Evolutionary conservation across 768 basidiomycete genomes (phyloP).

Genomic region (Tylopilus subfusipes): DNA sequence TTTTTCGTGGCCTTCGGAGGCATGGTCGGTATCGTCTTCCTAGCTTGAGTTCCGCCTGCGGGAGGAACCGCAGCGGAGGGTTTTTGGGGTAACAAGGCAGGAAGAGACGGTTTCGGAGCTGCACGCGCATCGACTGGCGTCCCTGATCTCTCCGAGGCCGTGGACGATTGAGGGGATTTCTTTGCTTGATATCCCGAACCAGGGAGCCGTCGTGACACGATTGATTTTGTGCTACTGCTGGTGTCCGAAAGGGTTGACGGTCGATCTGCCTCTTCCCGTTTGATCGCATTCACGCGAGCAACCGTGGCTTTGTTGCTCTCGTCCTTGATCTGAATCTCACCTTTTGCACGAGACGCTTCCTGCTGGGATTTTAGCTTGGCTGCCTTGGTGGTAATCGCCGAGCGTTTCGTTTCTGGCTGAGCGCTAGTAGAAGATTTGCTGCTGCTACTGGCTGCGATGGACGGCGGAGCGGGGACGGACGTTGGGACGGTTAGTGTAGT

Average conservation of each 20-base stretch:
- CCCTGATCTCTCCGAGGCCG: conserved; percentile 23
- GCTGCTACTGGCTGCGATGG: conserved; percentile 17
- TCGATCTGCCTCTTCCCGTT: conserved; percentile 25
- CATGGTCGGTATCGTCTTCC: conserved; percentile 26
- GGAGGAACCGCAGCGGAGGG: conserved; percentile 30
- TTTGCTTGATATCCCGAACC: conserved; percentile 48
- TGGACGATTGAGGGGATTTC: conserved; percentile 26
- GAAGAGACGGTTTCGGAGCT: conserved; percentile 23
- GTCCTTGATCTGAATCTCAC: conserved; percentile 38
- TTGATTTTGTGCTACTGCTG: conserved; percentile 14
- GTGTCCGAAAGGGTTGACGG: conserved; percentile 17
- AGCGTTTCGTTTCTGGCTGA: conserved; percentile 41
- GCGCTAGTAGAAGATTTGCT: conserved; percentile 21
- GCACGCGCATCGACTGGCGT: conserved; percentile 28
- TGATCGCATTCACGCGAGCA: conserved; percentile 30
- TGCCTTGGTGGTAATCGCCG: conserved; percentile 43
- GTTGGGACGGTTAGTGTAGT: conserved; percentile 11
- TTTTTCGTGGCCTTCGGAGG: conserved; percentile 20
- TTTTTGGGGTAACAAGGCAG: conserved; percentile 34
- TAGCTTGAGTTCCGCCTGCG: conserved; percentile 24
- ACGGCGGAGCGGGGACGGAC: conserved; percentile 15
- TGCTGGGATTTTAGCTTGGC: conserved; percentile 39
- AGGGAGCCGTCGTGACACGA: conserved; percentile 36
- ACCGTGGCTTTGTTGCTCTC: conserved; percentile 32
- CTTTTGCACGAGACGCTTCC: conserved; percentile 30